A percentile compares a stretch with the other conserved stretches of the same genome.
Evolutionary conservation across 2,329 filamentous ascomycete species (phyloP).

Genomic region (Aquanectria penicillioides): DNA sequence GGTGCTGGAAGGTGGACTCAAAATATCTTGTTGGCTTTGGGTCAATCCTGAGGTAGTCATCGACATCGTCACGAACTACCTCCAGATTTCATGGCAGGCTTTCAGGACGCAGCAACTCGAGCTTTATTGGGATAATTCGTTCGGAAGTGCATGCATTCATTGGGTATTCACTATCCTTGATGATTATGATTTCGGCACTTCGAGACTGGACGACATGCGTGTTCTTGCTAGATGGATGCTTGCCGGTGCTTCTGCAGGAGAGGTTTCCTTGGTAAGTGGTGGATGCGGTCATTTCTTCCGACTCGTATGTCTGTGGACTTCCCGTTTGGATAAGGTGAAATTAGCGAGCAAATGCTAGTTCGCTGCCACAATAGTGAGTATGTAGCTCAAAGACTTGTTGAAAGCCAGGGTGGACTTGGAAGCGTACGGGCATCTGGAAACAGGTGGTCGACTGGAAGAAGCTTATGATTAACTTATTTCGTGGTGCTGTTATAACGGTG

Average conservation of each 20-base stretch:
- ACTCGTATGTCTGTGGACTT: too few species aligned
- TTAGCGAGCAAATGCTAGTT: too few species aligned
- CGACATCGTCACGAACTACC: not conserved
- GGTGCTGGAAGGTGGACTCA: not conserved
- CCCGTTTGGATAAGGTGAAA: too few species aligned
- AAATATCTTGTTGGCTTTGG: not conserved
- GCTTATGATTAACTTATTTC: too few species aligned
- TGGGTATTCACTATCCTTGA: too few species aligned
- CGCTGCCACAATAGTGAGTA: not conserved
- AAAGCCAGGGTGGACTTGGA: conserved; percentile 15
- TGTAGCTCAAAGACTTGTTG: conserved; percentile 14
- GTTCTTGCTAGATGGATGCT: not conserved
- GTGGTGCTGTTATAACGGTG: too few species aligned
- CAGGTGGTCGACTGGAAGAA: too few species aligned
- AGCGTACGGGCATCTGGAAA: conserved; percentile 5
- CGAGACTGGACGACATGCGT: not conserved
- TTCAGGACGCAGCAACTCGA: too few species aligned
- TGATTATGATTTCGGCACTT: not conserved
- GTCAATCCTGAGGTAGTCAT: not conserved
- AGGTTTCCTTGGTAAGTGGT: not conserved
- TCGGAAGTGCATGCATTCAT: too few species aligned
- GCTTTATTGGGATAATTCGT: too few species aligned
- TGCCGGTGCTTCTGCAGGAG: not conserved
- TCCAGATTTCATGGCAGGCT: not conserved
- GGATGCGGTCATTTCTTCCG: too few species aligned